Base-by-base conservation (phyloP, 176 grass and related monocot species). In the maize (Zea mays) region DNA sequence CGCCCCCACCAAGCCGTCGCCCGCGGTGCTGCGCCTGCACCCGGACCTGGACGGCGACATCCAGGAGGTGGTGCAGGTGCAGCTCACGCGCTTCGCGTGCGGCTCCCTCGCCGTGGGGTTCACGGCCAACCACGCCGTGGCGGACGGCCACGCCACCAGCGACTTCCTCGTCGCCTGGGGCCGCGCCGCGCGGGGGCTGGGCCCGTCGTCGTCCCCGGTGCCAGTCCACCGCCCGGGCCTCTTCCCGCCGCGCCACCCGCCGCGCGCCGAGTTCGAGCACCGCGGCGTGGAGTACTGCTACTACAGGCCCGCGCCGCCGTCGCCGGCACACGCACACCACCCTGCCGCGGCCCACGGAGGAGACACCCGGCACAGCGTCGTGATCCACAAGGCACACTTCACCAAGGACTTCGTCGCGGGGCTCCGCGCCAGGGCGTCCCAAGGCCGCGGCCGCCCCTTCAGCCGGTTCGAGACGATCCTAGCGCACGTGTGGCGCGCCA, bases 381-480 rank as follows among this genome's bases (percentile, higher is more conserved):
- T 86, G 10, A 73, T 93, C 55, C 87, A 85, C 69, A 85, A 90
- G 54, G 81, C 78, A 0, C 91, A 90, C 75, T 90, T 90, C 64
- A 90, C 75, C 49, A 83, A 58, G 55, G 55, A 58, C 55, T 58
- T 58, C 55, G n/a, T 61, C 3, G 58, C 58, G 41, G 55, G 55
- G 55, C 82, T 93, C 7, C 83, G 83, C 9, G 65, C 82, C 17
- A 39, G 49, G 56, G 91, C 85, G 5, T 87, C 84, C 1, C 46
- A 69, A 1, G 78, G 81, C 2, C 61, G 81, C 0, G 52, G 21
- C 61, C 63, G 61, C 3, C 78, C 74, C 50, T 88, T 86, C 71
- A 94, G 88, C 84, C 85, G 82, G 38, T 94, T 94, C 55, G 85
- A 86, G 79, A 70, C 70, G 19, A 68, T 85, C 51, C 63, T 94